Conservation (phyloP, 805 yeast genomes). For the Metschnikowia similis region DNA sequence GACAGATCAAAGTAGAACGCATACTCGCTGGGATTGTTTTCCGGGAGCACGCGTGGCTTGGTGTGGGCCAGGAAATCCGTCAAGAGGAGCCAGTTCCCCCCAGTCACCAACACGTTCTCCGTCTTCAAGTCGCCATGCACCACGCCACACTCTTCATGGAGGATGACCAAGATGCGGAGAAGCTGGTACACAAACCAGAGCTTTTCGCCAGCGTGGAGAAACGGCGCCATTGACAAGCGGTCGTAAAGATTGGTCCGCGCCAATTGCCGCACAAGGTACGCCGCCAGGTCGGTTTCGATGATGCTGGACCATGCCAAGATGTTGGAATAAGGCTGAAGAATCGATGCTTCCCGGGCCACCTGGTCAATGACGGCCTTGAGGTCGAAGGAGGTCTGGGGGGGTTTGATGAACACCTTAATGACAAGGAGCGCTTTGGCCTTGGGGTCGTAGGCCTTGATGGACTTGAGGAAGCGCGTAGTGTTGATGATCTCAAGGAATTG, state of each 20-base stretch:
- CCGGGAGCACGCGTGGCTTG: conserved; percentile 84
- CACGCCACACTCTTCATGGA: conserved; percentile 56
- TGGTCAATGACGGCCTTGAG: conserved; percentile 24
- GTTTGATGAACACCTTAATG: conserved; percentile 80
- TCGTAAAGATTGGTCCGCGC: conserved; percentile 81
- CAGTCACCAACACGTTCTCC: conserved; percentile 81
- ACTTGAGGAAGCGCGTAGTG: conserved; percentile 79
- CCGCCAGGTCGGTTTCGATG: conserved; percentile 88
- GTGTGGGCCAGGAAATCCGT: conserved; percentile 75
- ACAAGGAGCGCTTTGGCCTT: conserved; percentile 62
- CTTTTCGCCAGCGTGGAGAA: conserved; percentile 74
- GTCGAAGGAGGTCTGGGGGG: conserved; percentile 34
- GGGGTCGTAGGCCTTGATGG: conserved; percentile 71
- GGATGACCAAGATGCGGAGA: conserved; percentile 53
- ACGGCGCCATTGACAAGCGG: conserved; percentile 81
- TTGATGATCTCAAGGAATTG: conserved; percentile 75
- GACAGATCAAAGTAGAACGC: conserved; percentile 91
- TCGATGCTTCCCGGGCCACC: conserved; percentile 32
- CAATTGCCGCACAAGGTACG: conserved; percentile 81
- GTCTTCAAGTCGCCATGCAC: conserved; percentile 90
- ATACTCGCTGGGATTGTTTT: conserved; percentile 88
- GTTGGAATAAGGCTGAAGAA: conserved; percentile 46
- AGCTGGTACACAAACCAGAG: conserved; percentile 82
- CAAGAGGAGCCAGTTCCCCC: conserved; percentile 83
- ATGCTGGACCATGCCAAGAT: conserved; percentile 69